Percentiles rank a stretch among this genome's conserved stretches.
Evolutionary conservation across 345 rosid species (phyloP).

Genomic region (Balakata baccata): DNA sequence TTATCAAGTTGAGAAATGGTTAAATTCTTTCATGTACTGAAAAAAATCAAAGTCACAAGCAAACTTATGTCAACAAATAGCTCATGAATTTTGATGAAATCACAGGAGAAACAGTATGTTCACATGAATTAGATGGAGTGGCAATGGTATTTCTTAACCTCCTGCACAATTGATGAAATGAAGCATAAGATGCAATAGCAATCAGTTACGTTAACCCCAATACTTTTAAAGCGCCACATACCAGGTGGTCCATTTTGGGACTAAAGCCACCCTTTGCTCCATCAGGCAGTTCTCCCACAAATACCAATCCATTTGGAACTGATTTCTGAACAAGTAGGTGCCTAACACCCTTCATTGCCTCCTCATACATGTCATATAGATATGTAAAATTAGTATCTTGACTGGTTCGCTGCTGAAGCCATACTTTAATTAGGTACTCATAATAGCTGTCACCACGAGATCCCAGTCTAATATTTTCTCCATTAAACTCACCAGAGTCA

Average conservation of each 20-base stretch:
- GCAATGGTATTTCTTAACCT: not conserved
- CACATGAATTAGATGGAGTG: not conserved
- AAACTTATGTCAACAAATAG: not conserved
- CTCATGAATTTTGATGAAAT: not conserved
- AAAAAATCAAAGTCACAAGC: not conserved
- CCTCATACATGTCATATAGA: conserved; percentile 79
- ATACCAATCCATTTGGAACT: conserved; percentile 73
- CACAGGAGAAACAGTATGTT: not conserved
- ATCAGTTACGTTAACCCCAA: conserved; percentile 6
- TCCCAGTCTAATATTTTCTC: conserved; percentile 92
- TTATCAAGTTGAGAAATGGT: not conserved
- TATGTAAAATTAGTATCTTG: conserved; percentile 50
- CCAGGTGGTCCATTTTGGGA: conserved; percentile 99
- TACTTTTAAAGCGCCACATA: conserved; percentile 33
- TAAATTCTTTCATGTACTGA: not conserved
- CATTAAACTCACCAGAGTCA: conserved; percentile 74
- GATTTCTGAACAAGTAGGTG: conserved; percentile 79
- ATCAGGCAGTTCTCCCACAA: conserved; percentile 90
- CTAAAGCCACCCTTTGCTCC: conserved; percentile 75
- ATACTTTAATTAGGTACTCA: conserved; percentile 89
- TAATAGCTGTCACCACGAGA: conserved; percentile 99
- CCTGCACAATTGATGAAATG: not conserved
- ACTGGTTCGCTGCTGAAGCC: conserved; percentile 76
- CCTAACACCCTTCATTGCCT: conserved; percentile 95
- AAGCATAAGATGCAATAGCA: not conserved